Conservation (phyloP, 1,284 basidiomycete genomes). For the Rhodotorula glutinis region DNA sequence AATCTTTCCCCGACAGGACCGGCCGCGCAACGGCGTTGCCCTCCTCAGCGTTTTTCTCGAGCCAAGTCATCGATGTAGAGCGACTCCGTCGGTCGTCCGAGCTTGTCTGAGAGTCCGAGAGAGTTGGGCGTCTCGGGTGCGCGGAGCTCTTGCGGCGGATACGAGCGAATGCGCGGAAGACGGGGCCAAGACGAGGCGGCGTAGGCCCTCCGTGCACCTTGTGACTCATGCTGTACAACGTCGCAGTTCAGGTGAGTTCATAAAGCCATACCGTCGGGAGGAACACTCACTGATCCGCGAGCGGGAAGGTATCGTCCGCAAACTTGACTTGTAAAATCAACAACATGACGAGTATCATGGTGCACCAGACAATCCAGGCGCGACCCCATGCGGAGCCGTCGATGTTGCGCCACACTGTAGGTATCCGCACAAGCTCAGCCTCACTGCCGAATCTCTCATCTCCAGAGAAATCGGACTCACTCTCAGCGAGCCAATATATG, state of each 20-base stretch:
- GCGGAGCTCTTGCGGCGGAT: not conserved
- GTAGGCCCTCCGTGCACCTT: not conserved
- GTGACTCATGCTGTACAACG: not conserved
- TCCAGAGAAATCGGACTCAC: slow-evolving; percentile 2
- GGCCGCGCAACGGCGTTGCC: not conserved
- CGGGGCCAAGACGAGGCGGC: not conserved
- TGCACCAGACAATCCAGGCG: slow-evolving; percentile 17
- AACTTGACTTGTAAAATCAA: slow-evolving; percentile 18
- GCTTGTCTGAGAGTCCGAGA: not conserved
- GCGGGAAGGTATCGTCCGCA: slow-evolving; percentile 16
- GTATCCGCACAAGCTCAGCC: too few relatives aligned
- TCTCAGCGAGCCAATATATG: slow-evolving; percentile 26
- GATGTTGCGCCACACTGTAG: slow-evolving; percentile 26
- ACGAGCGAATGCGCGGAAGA: not conserved
- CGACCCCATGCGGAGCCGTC: slow-evolving; percentile 12
- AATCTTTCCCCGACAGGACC: not conserved
- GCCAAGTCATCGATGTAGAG: not conserved
- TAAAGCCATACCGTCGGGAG: too few relatives aligned
- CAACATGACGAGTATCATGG: slow-evolving; percentile 8
- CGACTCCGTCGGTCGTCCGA: not conserved
- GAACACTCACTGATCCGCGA: slow-evolving; percentile 6
- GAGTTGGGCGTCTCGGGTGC: not conserved
- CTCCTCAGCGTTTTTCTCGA: not conserved
- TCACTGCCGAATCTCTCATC: too few relatives aligned
- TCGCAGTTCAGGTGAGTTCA: too few relatives aligned